Base-by-base conservation (phyloP, 2,329 filamentous ascomycete species). In the Westerdykella sp. region DNA sequence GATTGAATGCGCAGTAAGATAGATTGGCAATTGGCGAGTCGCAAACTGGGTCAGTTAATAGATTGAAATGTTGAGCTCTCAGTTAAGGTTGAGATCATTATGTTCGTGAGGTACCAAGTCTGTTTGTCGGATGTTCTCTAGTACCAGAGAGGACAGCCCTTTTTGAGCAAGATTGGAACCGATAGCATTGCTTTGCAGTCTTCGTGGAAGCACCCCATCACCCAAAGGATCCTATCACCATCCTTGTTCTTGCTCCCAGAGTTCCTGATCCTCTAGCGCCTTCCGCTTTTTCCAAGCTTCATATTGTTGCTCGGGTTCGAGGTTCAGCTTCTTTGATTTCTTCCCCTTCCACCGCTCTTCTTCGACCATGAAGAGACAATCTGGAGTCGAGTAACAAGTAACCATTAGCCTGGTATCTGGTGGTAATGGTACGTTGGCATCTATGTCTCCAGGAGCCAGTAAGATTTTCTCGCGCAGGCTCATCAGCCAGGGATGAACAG, bases 141-240 rank as follows among this genome's bases (percentile, higher is more conserved):
- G n/a, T n/a, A n/a, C n/a, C n/a, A n/a, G n/a, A n/a, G n/a, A n/a
- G n/a, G n/a, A n/a, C n/a, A n/a, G n/a, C n/a, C n/a, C n/a, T n/a
- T n/a, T n/a, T n/a, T n/a, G n/a, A n/a, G n/a, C n/a, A n/a, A n/a
- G n/a, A n/a, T n/a, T n/a, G n/a, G n/a, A n/a, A n/a, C n/a, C n/a
- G n/a, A n/a, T n/a, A n/a, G n/a, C n/a, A n/a, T n/a, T n/a, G n/a
- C n/a, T n/a, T n/a, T n/a, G n/a, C n/a, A n/a, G n/a, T n/a, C n/a
- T n/a, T n/a, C n/a, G n/a, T n/a, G n/a, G n/a, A n/a, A n/a, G n/a
- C n/a, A n/a, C n/a, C n/a, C n/a, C n/a, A n/a, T n/a, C n/a, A n/a
- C n/a, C n/a, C n/a, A n/a, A n/a, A n/a, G n/a, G n/a, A 37, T 78
- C 3, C 18, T 21, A 15, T 39, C 37, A 18, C 37, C 22, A 22